Percentiles rank a stretch among this genome's conserved stretches.
Conservation (phyloP, 2,329 filamentous ascomycete genomes). For the Fusarium avenaceum region DNA sequence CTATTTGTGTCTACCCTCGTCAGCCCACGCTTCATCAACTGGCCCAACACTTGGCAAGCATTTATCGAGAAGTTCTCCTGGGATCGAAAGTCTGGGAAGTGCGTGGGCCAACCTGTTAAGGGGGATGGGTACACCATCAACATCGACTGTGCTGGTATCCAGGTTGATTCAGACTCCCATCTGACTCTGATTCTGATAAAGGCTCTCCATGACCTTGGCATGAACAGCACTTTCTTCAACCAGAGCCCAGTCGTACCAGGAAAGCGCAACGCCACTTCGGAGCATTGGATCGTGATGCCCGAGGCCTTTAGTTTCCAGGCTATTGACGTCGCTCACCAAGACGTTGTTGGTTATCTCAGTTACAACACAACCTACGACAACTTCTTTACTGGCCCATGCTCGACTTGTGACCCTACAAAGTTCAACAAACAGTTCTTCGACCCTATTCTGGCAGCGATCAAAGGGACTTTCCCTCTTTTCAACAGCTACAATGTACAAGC, state of each 20-base stretch:
- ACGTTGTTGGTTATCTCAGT: slow-evolving; percentile 53
- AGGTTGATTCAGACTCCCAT: slow-evolving; percentile 57
- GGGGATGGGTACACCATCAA: slow-evolving; percentile 56
- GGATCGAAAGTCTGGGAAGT: slow-evolving; percentile 55
- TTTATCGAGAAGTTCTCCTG: slow-evolving; percentile 59
- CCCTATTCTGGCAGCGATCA: slow-evolving; percentile 55
- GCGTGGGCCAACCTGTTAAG: slow-evolving; percentile 51
- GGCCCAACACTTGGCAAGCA: slow-evolving; percentile 56
- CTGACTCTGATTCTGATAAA: slow-evolving; percentile 58
- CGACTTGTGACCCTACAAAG: slow-evolving; percentile 53
- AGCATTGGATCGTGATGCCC: slow-evolving; percentile 58
- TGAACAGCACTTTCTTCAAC: slow-evolving; percentile 58
- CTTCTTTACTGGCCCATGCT: slow-evolving; percentile 55
- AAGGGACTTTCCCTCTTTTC: slow-evolving; percentile 57
- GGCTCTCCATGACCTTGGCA: slow-evolving; percentile 55
- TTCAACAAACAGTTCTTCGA: slow-evolving; percentile 56
- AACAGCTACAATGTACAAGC: slow-evolving; percentile 56
- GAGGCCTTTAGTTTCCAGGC: slow-evolving; percentile 55
- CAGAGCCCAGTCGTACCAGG: slow-evolving; percentile 56
- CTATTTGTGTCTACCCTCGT: slow-evolving; percentile 53
- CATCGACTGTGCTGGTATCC: slow-evolving; percentile 55
- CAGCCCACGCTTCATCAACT: slow-evolving; percentile 58
- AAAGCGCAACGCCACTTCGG: slow-evolving; percentile 47
- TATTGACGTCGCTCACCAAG: slow-evolving; percentile 52
- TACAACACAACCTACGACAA: slow-evolving; percentile 57